A percentile compares a stretch with the other conserved stretches of the same genome.
Evolutionary conservation across 2,329 filamentous ascomycete species (phyloP).

Genomic region (Shiraia bambusicola): DNA sequence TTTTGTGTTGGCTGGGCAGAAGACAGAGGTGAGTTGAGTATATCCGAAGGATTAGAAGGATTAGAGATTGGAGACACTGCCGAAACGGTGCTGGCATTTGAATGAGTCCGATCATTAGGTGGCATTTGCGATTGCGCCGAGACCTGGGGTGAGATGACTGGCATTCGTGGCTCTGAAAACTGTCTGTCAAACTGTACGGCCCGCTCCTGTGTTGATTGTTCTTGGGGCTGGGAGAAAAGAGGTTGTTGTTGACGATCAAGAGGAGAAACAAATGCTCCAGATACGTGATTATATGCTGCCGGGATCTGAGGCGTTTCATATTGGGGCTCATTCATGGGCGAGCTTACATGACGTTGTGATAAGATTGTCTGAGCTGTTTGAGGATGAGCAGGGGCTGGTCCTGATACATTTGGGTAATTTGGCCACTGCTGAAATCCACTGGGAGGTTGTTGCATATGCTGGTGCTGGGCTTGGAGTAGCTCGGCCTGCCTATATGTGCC

Average conservation of each 20-base stretch:
- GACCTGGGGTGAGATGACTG: constrained; percentile 35
- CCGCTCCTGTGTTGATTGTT: constrained; percentile 3
- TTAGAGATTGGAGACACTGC: constrained; percentile 35
- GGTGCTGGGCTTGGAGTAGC: constrained; percentile 13
- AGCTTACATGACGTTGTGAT: constrained; percentile 24
- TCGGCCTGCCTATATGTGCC: constrained; percentile 6
- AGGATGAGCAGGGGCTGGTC: constrained; percentile 14
- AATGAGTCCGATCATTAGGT: constrained; percentile 26
- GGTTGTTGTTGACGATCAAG: constrained; percentile 16
- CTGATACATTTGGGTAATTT: constrained; percentile 23
- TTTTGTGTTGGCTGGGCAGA: constrained; percentile 24
- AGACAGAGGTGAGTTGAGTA: constrained; percentile 10
- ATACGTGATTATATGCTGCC: constrained; percentile 38
- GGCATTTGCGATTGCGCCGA: constrained; percentile 32
- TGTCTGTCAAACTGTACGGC: constrained; percentile 20
- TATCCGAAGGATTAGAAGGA: constrained; percentile 21
- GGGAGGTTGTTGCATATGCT: constrained; percentile 9
- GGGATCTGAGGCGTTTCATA: constrained; percentile 42
- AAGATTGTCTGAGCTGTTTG: constrained; percentile 11
- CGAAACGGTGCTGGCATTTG: constrained; percentile 31
- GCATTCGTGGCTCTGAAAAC: constrained; percentile 34
- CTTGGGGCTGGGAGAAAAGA: constrained; percentile 12
- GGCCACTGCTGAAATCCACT: constrained; percentile 8
- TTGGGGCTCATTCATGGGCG: constrained; percentile 28
- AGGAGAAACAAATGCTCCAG: constrained; percentile 34